Evolutionary conservation across 2,329 filamentous ascomycete species (phyloP).

Genomic region (Calonectria pseudoturangicola): DNA sequence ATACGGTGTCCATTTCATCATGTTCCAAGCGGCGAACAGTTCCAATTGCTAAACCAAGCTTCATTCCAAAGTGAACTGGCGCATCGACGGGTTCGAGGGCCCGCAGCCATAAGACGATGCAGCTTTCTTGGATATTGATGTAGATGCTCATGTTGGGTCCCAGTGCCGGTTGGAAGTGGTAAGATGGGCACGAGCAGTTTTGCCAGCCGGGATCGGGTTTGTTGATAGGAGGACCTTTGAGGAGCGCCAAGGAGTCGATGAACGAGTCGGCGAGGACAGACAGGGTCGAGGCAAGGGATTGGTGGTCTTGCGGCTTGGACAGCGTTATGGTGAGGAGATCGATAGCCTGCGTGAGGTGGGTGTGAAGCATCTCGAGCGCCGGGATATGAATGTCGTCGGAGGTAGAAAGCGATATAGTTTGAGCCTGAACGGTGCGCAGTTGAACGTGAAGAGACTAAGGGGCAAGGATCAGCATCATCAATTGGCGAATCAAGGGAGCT

Average conservation of each 20-base stretch:
- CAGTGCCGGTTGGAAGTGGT: conserved; percentile 65
- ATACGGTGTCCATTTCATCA: conserved; percentile 87
- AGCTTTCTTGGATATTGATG: conserved; percentile 81
- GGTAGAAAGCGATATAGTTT: conserved; percentile 69
- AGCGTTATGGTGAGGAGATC: conserved; percentile 88
- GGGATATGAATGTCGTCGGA: conserved; percentile 75
- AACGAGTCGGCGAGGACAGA: conserved; percentile 74
- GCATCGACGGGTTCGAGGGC: conserved; percentile 80
- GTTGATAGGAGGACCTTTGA: conserved; percentile 71
- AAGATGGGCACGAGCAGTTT: conserved; percentile 64
- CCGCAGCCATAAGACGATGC: conserved; percentile 81
- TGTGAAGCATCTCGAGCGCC: conserved; percentile 82
- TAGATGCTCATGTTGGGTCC: conserved; percentile 83
- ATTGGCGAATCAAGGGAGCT: conserved; percentile 45
- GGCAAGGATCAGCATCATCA: background rate
- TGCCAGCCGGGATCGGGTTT: conserved; percentile 66
- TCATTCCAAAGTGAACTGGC: conserved; percentile 77
- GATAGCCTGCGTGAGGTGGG: conserved; percentile 87
- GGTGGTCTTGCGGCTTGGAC: conserved; percentile 75
- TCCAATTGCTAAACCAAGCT: conserved; percentile 82
- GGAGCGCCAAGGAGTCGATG: conserved; percentile 69
- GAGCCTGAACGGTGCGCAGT: conserved; percentile 78
- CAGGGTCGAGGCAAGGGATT: conserved; percentile 73
- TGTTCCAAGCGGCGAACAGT: conserved; percentile 79
- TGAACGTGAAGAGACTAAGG: conserved; percentile 84